Evolutionary conservation across 495 filamentous ascomycete species (phyloP), one percentile per base, ranked within the genome.

Genomic region (Neurospora intermedia): DNA sequence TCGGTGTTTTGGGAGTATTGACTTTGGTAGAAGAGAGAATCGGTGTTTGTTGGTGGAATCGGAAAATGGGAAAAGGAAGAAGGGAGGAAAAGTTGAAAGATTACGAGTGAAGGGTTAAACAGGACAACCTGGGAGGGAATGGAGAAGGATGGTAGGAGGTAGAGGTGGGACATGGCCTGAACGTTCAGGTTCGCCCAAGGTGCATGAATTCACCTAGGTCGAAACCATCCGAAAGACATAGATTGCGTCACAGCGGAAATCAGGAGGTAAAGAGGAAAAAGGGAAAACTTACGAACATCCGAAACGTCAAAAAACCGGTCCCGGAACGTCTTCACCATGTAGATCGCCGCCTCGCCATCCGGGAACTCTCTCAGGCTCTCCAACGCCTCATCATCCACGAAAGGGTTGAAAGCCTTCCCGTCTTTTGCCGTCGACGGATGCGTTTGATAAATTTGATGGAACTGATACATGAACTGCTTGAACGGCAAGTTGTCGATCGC

Each of bases 391-490:
- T 79, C 78, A 45, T 86, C 84, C 13, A 80, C 48, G 4, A 86
- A 77, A 20, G 84, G 84, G 70, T 86, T 86, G 73, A 85, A 86
- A 39, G 82, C 79, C 76, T 81, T 80, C 13, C 78, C 74, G 23
- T 77, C 79, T 0, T 79, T 80, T 69, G 87, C 85, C 42, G 83
- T 77, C 69, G 77, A 80, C 54, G 23, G 54, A 69, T 85, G 83
- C 18, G 85, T 84, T 79, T 84, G 83, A 72, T 87, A 88, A 62
- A 87, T 82, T 73, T 86, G 83, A 76, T 88, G 86, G 73, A 88
- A 88, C 73, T 86, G 83, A 69, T 84, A 84, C 13, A 82, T 84
- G 72, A 85, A 85, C 80, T 86, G 84, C 70, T 81, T 81, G 73
- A 87, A 88, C 4, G 85, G 85, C 75, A 85, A 76, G 72, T 87